phyloP scores from a whole-genome alignment of 805 yeast species.

The Saccharomycopsis sp. region DNA sequence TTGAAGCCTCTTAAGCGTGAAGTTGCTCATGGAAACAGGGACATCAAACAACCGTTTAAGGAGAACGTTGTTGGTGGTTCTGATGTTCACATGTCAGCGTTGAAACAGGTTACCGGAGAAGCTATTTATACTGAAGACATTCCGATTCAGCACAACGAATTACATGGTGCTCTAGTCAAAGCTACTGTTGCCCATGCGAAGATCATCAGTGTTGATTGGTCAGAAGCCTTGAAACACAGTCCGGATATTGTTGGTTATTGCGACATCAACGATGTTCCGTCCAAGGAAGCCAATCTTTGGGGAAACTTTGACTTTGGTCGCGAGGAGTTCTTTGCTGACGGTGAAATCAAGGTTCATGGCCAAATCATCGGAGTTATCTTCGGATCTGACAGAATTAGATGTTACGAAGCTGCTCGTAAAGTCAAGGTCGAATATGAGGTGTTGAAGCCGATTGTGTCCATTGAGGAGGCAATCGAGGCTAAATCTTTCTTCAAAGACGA shows the following conservation, averaged over 20 bases:
- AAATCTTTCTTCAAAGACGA: slow-evolving; percentile 34
- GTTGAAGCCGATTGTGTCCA: slow-evolving; percentile 31
- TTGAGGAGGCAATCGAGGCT: slow-evolving; percentile 39
- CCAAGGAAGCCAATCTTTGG: slow-evolving; percentile 34
- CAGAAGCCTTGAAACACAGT: slow-evolving; percentile 33
- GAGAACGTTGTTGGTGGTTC: slow-evolving; percentile 34
- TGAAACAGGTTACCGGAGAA: slow-evolving; percentile 43
- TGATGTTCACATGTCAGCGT: slow-evolving; percentile 39
- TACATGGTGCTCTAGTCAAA: slow-evolving; percentile 39
- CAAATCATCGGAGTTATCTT: slow-evolving; percentile 39
- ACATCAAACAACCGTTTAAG: slow-evolving; percentile 33
- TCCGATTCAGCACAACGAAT: slow-evolving; percentile 36
- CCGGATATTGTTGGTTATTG: slow-evolving; percentile 37
- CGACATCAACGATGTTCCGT: slow-evolving; percentile 35
- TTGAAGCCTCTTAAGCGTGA: slow-evolving; percentile 33
- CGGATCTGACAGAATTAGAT: slow-evolving; percentile 35
- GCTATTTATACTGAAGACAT: slow-evolving; percentile 41
- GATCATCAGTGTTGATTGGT: slow-evolving; percentile 34
- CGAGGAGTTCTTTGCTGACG: slow-evolving; percentile 40
- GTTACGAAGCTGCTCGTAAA: slow-evolving; percentile 36
- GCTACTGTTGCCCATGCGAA: slow-evolving; percentile 39
- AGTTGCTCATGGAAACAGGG: slow-evolving; percentile 34
- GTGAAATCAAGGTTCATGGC: slow-evolving; percentile 35
- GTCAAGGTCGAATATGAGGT: slow-evolving; percentile 40
- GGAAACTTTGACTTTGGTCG: slow-evolving; percentile 37